phyloP scores from a whole-genome alignment of 148 eudicot species.

The Arctostaphylos glauca region DNA sequence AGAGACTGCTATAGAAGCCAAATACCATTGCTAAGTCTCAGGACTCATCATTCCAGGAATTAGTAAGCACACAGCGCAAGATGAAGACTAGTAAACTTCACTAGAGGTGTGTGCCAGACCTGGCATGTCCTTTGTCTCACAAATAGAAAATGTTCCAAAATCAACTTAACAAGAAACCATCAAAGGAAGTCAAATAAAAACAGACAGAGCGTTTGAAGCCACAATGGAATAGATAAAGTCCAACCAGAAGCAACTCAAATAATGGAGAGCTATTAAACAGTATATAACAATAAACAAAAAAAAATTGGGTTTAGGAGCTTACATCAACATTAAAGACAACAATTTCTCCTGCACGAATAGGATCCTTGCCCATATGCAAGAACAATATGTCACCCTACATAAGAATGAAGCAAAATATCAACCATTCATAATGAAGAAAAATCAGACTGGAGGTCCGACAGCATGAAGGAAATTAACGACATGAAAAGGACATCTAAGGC shows the following conservation, averaged over 20 bases:
- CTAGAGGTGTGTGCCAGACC: neutral
- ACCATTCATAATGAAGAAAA: neutral
- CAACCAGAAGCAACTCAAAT: neutral
- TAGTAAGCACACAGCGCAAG: neutral
- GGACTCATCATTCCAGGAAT: neutral
- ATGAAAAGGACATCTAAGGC: neutral
- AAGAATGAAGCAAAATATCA: neutral
- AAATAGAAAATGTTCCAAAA: neutral
- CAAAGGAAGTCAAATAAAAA: neutral
- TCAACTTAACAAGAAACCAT: neutral
- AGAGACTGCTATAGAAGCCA: neutral
- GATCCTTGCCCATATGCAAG: slow-evolving; percentile 58
- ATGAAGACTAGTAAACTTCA: neutral
- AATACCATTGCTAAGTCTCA: neutral
- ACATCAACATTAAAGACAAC: slow-evolving; percentile 81
- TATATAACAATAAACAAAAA: neutral
- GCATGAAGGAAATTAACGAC: neutral
- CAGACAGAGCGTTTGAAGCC: too few relatives aligned
- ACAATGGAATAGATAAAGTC: neutral
- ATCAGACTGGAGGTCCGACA: neutral
- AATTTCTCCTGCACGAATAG: slow-evolving; percentile 79
- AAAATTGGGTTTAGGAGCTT: slow-evolving; percentile 8
- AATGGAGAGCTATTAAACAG: neutral
- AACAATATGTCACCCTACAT: slow-evolving; percentile 79
- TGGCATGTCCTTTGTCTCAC: neutral